phyloP scores from a whole-genome alignment of 192 early-diverging fungal genomes.

The Haplosporangium gracile region DNA sequence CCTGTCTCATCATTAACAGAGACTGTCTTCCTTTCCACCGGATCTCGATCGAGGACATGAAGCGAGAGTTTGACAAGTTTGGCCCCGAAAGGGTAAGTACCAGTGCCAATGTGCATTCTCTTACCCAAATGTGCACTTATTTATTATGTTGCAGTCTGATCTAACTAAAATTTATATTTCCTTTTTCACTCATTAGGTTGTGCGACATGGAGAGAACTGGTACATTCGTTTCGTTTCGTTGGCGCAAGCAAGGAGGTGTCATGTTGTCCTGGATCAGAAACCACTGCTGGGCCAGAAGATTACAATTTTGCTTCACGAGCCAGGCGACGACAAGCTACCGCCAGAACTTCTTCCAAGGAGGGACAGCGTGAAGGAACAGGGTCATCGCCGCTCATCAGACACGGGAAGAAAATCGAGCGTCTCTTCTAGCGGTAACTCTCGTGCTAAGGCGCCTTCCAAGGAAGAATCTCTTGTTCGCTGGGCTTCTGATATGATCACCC shows the following conservation, averaged over 20 bases:
- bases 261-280: constrained; percentile 55
- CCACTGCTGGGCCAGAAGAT: constrained; percentile 59
- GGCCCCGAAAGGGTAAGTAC: constrained; percentile 60
- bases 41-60: constrained; percentile 62
- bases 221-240: constrained; percentile 64
- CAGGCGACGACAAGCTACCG: constrained; percentile 37
- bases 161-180: background rate
- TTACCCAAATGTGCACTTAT: background rate
- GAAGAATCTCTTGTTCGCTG: constrained; percentile 48
- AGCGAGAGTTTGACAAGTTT: constrained; percentile 62
- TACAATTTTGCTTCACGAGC: constrained; percentile 51
- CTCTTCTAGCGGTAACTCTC: constrained; percentile 10
- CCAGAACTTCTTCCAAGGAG: constrained; percentile 38
- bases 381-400: constrained; percentile 40
- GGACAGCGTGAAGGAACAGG: constrained; percentile 24
- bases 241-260: constrained; percentile 55
- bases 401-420: constrained; percentile 17
- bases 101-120: background rate
- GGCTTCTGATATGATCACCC: constrained; percentile 59
- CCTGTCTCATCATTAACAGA: constrained; percentile 62
- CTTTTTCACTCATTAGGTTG: constrained; percentile 47
- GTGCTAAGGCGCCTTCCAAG: constrained; percentile 33
- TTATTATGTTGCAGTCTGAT: background rate
- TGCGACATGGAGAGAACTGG: constrained; percentile 69
- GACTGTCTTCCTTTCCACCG: constrained; percentile 62